Evolutionary conservation across 495 filamentous ascomycete genomes (phyloP).

Genomic region (Talaromyces borbonicus): DNA sequence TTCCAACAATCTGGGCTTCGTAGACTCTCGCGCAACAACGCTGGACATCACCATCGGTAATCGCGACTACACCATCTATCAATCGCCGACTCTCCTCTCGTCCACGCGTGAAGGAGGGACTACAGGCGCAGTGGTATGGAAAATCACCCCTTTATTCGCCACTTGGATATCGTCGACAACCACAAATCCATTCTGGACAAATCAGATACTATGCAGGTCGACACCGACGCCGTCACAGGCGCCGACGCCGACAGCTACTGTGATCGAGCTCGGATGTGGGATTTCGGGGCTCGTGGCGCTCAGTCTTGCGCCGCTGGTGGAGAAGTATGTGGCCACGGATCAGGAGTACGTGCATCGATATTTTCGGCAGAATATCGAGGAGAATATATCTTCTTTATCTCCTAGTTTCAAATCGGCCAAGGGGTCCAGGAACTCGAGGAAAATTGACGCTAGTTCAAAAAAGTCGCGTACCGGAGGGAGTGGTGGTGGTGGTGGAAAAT

Average conservation of each 20-base stretch:
- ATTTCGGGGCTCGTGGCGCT: slow-evolving; percentile 69
- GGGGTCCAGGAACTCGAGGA: no score
- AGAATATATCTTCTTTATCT: slow-evolving; percentile 35
- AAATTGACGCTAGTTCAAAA: no score
- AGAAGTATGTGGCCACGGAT: slow-evolving; percentile 72
- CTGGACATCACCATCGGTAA: slow-evolving; percentile 61
- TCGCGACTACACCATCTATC: slow-evolving; percentile 66
- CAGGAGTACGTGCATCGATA: slow-evolving; percentile 74
- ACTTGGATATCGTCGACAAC: slow-evolving; percentile 57
- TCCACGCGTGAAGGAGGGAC: slow-evolving; percentile 75
- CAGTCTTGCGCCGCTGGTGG: slow-evolving; percentile 48
- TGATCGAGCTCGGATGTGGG: slow-evolving; percentile 82
- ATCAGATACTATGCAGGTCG: no score
- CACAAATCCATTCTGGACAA: slow-evolving; percentile 54
- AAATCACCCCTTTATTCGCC: slow-evolving; percentile 78
- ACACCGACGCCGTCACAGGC: no score
- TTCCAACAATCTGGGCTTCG: slow-evolving; percentile 73
- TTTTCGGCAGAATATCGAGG: slow-evolving; percentile 61
- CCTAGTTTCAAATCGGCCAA: neutral
- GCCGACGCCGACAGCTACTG: slow-evolving; percentile 43
- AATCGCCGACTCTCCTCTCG: slow-evolving; percentile 73
- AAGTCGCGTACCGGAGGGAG: neutral
- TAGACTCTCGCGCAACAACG: slow-evolving; percentile 55
- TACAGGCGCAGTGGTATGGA: slow-evolving; percentile 93
- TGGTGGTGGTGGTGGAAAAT: no score